Evolutionary conservation across 164 flowering plant genomes (phyloP).

Genomic region (Euptelea pleiosperma): DNA sequence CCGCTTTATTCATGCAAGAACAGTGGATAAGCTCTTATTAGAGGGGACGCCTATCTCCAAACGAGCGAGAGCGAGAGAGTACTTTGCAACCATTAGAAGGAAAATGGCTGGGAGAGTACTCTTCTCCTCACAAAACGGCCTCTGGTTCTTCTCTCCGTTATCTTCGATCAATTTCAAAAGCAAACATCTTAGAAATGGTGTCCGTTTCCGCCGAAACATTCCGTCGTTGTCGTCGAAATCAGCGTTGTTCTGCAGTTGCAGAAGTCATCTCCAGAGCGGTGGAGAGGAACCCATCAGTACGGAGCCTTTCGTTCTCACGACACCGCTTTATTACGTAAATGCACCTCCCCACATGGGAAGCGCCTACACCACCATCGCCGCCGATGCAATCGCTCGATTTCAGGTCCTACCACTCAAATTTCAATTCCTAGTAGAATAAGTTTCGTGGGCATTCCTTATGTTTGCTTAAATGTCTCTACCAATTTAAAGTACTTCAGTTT

Average conservation of each 20-base stretch:
- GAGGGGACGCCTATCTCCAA: no score
- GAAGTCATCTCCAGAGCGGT: slow-evolving; percentile 3
- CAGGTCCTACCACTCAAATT: no score
- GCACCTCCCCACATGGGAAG: slow-evolving; percentile 99
- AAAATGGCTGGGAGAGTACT: slow-evolving; percentile 51
- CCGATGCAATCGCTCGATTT: slow-evolving; percentile 92
- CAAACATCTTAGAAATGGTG: slow-evolving; percentile 19
- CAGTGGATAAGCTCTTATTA: no score
- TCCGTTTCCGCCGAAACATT: slow-evolving; percentile 24
- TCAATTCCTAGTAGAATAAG: no score
- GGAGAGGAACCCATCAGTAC: slow-evolving; percentile 4
- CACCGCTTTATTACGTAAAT: slow-evolving; percentile 96
- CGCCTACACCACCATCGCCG: slow-evolving; percentile 97
- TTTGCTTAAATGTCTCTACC: background rate
- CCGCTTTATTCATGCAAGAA: no score
- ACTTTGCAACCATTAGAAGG: no score
- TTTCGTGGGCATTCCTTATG: background rate
- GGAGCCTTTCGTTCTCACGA: slow-evolving; percentile 79
- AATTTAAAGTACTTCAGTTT: background rate
- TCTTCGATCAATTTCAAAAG: slow-evolving; percentile 20
- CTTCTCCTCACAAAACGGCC: slow-evolving; percentile 37
- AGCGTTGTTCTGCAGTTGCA: slow-evolving; percentile 29
- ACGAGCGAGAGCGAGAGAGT: no score
- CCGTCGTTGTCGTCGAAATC: slow-evolving; percentile 17
- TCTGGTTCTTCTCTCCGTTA: slow-evolving; percentile 38